Evolutionary conservation across 2,329 filamentous ascomycete genomes (phyloP), one percentile per base, ranked within the genome.

Genomic region (Aphanoascus verrucosus): DNA sequence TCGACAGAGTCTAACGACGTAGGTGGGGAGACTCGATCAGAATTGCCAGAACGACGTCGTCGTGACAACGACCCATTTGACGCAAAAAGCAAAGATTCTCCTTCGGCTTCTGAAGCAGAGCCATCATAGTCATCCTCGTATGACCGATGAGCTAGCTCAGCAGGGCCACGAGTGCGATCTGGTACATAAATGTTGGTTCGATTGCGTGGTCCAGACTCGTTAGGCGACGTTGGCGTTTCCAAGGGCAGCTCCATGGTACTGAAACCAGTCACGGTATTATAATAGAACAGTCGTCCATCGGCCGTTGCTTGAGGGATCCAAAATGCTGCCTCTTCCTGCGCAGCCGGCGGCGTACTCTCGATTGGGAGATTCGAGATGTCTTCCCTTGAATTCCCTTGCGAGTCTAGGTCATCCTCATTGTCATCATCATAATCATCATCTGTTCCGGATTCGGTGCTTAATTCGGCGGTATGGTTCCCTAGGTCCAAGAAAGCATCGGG

Each of bases 281-380:
- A 97, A 72, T 97, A 98, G 71, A 94, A 98, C 20, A 98, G 72
- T 54, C 90, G 81, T 52, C 93, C 93, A 67, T 97, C 90, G 1
- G 88, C 82, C 0, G 93, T 98, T 12, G 90, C 93, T 73, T 98
- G 93, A 15, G 93, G 93, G 61, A 98, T 95, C 93, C 93, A 98
- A 67, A 94, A 98, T 60, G 94, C 91, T 44, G 91, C 89, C 67
- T 91, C 84, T 61, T 93, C 90, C 64, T 87, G 86, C 63, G 84
- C 83, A 58, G 71, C 76, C 57, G 69, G 70, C 44, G 78, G 78
- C 15, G 78, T 17, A 77, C 83, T 82, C 64, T 94, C 88, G 48
- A 88, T 77, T 5, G 85, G 83, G 48, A 87, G 69, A 56, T 73
- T 68, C n/a, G 74, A 69, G 40, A 79, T 75, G 61, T 80, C 73